Evolutionary conservation across 345 rosid species (phyloP), one percentile per base, ranked within the genome.

Genomic region (Noccaea bulbosa): DNA sequence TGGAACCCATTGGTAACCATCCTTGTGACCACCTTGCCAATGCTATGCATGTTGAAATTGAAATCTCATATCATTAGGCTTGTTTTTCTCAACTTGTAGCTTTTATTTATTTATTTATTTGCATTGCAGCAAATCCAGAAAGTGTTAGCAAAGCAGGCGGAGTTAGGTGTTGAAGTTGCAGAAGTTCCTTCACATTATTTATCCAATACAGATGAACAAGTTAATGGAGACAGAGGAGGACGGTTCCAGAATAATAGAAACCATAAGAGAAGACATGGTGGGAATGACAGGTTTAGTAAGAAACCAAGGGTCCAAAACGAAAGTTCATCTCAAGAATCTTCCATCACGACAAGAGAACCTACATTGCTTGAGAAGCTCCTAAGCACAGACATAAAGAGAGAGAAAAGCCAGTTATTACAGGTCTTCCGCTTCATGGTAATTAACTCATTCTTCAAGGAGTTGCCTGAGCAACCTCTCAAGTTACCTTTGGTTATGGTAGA

Each of bases 101-200:
- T 17, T 55, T 40, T 32, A 27, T 16, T 38, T 20, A 32, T 16
- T 38, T 20, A 32, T 32, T 7, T 15, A 34, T 50, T 33, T 52
- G 72, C n/a, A 52, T 37, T 78, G 78, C 84, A 94, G 99, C 92
- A 85, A 89, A 90, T 94, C 64, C 88, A 67, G 82, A 88, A 92
- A 64, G 79, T 94, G n/a, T 79, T 94, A 78, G 87, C 86, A 41
- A 88, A 86, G 92, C 99, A 94, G 74, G 96, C 89, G 16, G 93
- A 89, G 79, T 77, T 94, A 71, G 97, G 96, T 52, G 83, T 86
- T 72, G 96, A 89, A 81, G 93, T 91, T 67, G 98, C 98, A 50
- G 99, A 94, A 81, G 75, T 94, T 73, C 96, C 96, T 8, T 77
- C 89, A 9, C 72, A 83, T 61, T 91, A 94, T 80, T 75, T 91